A percentile compares a stretch with the other conserved stretches of the same genome.
phyloP scores from a whole-genome alignment of 768 basidiomycete species.

The Leccinum rimulosum region DNA sequence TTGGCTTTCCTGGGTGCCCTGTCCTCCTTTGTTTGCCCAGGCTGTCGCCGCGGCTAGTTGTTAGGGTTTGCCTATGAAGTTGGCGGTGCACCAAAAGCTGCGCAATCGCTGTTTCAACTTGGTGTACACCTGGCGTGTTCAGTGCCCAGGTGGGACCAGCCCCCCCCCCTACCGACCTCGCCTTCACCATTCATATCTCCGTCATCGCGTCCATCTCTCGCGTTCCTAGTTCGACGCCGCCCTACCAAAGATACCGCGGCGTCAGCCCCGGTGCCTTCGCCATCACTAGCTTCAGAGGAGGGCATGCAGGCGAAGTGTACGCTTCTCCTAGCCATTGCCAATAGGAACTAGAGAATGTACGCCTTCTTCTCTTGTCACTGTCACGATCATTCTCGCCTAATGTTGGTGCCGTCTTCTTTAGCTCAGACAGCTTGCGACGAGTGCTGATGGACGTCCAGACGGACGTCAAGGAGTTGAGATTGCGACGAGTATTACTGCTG shows the following conservation, averaged over 20 bases:
- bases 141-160: not conserved
- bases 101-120: conserved; percentile 8
- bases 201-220: not conserved
- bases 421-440: conserved; percentile 45
- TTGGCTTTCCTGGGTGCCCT: conserved; percentile 64
- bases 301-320: conserved; percentile 72
- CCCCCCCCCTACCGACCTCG: not conserved
- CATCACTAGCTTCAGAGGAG: conserved; percentile 41
- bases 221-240: conserved; percentile 6
- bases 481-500: conserved; percentile 38
- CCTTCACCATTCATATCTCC: conserved; percentile 3
- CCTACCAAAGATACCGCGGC: not conserved
- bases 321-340: conserved; percentile 45
- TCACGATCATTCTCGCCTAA: not conserved
- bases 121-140: conserved; percentile 13
- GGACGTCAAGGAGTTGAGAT: conserved; percentile 52
- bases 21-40: conserved; percentile 15
- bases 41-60: not conserved
- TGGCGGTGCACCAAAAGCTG: conserved; percentile 1
- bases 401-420: conserved; percentile 19
- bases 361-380: conserved; percentile 23
- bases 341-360: conserved; percentile 58
- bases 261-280: not conserved
- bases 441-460: conserved; percentile 36
- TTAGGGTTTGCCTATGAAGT: conserved; percentile 11